These are phyloP conservation scores for Colletotrichum paranaense DNA, from an alignment of 2,329 filamentous ascomycete genomes.

Conservation along the genomic window DNA sequence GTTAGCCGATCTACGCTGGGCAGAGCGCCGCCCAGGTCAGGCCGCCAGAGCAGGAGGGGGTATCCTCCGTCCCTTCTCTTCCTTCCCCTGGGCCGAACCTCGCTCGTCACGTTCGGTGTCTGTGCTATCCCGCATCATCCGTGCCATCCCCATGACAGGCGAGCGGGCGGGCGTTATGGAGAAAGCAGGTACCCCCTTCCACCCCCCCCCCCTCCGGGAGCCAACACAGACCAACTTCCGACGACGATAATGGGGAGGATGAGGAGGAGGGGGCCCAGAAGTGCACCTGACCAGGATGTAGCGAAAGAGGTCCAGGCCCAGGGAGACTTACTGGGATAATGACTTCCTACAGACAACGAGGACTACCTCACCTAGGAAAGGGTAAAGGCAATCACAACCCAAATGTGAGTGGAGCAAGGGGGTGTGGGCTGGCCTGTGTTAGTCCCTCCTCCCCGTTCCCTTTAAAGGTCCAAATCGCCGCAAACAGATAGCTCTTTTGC, in stretches of 20 bases:
- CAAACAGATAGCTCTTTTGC: slow-evolving; percentile 32
- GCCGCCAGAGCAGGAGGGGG: background rate
- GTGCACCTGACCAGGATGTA: background rate
- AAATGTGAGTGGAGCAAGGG: background rate
- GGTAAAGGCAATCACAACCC: slow-evolving; percentile 1
- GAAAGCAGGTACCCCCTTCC: background rate
- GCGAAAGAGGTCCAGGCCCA: slow-evolving; percentile 14
- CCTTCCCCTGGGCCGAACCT: background rate
- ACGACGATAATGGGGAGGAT: background rate
- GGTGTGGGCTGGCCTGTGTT: background rate
- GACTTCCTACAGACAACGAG: slow-evolving; percentile 3
- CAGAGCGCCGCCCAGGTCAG: background rate
- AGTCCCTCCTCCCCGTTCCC: slow-evolving; percentile 3
- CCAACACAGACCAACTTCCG: slow-evolving; percentile 30
- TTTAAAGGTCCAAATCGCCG: slow-evolving; percentile 20
- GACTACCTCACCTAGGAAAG: background rate
- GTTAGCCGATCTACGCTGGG: slow-evolving; percentile 25
- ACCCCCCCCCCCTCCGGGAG: slow-evolving; percentile 2
- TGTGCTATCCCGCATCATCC: slow-evolving; percentile 19
- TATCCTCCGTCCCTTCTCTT: background rate
- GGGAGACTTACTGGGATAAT: background rate
- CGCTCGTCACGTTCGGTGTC: background rate
- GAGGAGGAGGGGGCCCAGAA: background rate
- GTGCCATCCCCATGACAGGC: background rate
- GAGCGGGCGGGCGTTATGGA: background rate